phyloP scores from a whole-genome alignment of 257 asterid genomes.

The Lycium ferocissimum region DNA sequence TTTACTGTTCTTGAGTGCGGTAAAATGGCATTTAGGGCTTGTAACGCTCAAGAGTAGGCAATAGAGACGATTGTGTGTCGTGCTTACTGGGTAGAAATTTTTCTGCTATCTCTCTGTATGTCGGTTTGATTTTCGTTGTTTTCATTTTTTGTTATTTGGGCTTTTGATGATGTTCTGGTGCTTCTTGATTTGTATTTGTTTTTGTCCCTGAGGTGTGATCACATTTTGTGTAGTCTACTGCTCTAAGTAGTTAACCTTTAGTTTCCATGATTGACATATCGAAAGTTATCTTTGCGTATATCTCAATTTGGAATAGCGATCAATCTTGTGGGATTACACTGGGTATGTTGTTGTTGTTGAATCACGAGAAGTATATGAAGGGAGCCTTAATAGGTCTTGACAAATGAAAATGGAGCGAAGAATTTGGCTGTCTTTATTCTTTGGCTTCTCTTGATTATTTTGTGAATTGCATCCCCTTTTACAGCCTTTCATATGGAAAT shows the following conservation, averaged over 20 bases:
- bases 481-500: neutral
- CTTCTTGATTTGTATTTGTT: neutral
- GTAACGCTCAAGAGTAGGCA: neutral
- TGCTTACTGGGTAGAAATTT: neutral
- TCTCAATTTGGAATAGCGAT: neutral
- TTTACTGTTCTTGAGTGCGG: neutral
- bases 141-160: neutral
- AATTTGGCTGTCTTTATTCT: neutral
- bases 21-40: slow-evolving; percentile 4
- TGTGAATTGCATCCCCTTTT: neutral
- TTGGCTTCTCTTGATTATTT: neutral
- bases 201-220: neutral
- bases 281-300: neutral
- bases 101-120: neutral
- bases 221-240: neutral
- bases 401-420: neutral
- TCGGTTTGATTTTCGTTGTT: neutral
- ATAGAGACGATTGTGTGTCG: neutral
- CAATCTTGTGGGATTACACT: neutral
- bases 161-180: neutral
- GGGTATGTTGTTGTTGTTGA: no score
- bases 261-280: neutral
- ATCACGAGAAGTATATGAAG: neutral
- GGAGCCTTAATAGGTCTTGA: neutral
- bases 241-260: slow-evolving; percentile 21